Conservation (phyloP, 2,329 filamentous ascomycete genomes). For the Colletotrichum paranaense region DNA sequence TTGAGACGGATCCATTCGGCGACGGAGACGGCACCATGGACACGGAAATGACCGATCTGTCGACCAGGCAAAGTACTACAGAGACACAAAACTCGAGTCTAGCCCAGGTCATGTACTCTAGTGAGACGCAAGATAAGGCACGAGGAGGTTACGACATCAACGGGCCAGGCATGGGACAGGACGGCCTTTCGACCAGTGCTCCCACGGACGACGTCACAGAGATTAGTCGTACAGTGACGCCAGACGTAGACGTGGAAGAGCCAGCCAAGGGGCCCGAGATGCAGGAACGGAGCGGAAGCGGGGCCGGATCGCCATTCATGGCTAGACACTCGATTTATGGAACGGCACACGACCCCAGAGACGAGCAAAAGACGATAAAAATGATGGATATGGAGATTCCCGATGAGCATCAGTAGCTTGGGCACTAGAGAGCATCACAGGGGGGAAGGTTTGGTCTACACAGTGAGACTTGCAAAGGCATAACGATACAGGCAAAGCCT, state of each 20-base stretch:
- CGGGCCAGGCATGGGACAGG: constrained; percentile 29
- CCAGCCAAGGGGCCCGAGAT: constrained; percentile 54
- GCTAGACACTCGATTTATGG: constrained; percentile 33
- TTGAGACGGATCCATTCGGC: constrained; percentile 40
- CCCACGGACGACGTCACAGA: constrained; percentile 35
- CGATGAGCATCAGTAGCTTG: constrained; percentile 38
- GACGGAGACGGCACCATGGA: constrained; percentile 40
- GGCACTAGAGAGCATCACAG: constrained; percentile 15
- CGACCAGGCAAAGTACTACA: constrained; percentile 4
- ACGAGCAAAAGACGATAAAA: constrained; percentile 39
- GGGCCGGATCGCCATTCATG: constrained; percentile 40
- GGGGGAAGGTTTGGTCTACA: neutral
- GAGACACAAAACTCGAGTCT: neutral
- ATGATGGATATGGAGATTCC: constrained; percentile 53
- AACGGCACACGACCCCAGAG: constrained; percentile 27
- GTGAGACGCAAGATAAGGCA: constrained; percentile 30
- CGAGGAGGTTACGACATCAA: constrained; percentile 35
- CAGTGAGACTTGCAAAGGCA: neutral
- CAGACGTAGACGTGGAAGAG: constrained; percentile 29
- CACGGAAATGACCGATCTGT: constrained; percentile 43
- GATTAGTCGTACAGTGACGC: constrained; percentile 34
- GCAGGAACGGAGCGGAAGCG: constrained; percentile 51
- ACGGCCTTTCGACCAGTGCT: constrained; percentile 25
- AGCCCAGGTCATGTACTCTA: constrained; percentile 12
- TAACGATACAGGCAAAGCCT: neutral